Evolutionary conservation across 2,329 filamentous ascomycete species (phyloP).

Genomic region (Chaetomiaceae sp.): DNA sequence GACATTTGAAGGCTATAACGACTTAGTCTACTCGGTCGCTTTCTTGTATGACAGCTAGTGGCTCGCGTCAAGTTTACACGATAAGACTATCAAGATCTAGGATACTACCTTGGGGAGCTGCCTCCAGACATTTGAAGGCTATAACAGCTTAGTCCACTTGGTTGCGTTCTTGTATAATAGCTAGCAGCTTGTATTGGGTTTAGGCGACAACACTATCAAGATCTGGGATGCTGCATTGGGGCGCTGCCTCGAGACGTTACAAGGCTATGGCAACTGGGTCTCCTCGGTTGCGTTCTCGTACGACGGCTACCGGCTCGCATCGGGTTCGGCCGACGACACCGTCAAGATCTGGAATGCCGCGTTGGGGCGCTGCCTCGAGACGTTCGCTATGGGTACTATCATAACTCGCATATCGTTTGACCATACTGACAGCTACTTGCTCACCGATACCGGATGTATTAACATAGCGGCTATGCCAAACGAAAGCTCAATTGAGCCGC

Average conservation of each 20-base stretch:
- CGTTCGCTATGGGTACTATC: too few relatives aligned
- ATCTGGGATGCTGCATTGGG: too few relatives aligned
- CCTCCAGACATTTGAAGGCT: background rate
- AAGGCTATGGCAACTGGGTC: background rate
- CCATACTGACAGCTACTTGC: too few relatives aligned
- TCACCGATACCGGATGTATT: too few relatives aligned
- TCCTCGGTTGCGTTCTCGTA: conserved; percentile 14
- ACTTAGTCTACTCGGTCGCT: conserved; percentile 11
- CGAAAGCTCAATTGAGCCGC: background rate
- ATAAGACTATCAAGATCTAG: background rate
- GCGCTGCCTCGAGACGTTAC: background rate
- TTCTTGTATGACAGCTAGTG: conserved; percentile 10
- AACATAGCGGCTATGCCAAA: background rate
- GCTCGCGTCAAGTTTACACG: conserved; percentile 5
- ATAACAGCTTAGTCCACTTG: background rate
- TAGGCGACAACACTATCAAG: background rate
- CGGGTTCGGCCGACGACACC: background rate
- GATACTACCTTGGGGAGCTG: background rate
- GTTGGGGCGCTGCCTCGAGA: too few relatives aligned
- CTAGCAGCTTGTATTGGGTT: conserved; percentile 8
- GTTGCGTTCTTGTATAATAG: conserved; percentile 12
- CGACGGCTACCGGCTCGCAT: conserved; percentile 7
- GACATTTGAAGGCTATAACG: background rate
- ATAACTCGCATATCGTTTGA: too few relatives aligned
- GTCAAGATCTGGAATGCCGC: too few relatives aligned